Base-by-base conservation (phyloP, 192 early-diverging fungal genomes). In the Helicostylum pulchrum region DNA sequence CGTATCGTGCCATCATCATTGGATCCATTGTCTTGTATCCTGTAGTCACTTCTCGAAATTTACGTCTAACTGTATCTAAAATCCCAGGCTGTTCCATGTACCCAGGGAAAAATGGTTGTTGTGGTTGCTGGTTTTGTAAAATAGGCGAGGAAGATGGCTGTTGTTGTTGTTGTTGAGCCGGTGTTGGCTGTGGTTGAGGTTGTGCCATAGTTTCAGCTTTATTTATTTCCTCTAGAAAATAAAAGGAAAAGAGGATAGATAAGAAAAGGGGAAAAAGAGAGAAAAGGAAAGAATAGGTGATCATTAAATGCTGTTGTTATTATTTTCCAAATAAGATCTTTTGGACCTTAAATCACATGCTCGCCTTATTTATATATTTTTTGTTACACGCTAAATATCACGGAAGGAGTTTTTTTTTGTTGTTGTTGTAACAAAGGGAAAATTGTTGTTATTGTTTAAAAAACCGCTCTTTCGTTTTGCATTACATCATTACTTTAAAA, bases 51-150 rank as follows among this genome's bases (percentile, higher is more conserved):
- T 56, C 54, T 56, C 32, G 34, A 19, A 56, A 2, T 56, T 56
- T 56, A 20, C 31, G 54, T 36, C 32, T 56, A 0, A 56, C 1
- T 15, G 34, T 56, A 17, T 56, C 54, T 39, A 56, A 56, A 32
- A 56, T 15, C 17, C 54, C 54, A 2, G 6, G 54, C 0, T 15
- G 54, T 20, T 56, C 54, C 54, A 56, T 56, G 32, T 17, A 56
- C 9, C 32, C 34, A 17, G 36, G 36, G 9, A 9, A 39, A 39
- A 39, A 39, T 39, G 1, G 53, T 32, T 56, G 53, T 39, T 5
- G 6, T 11, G 15, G 32, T 56, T 32, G 23, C 23, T 46, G 50
- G 0, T 2, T 1, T 51, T 61, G 66, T 15, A 20, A 34, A 20
- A 15, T 43, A 15, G 50, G n/a, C 12, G 15, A 43, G 14, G 26